Evolutionary conservation across 495 filamentous ascomycete species (phyloP), one percentile per base, ranked within the genome.

Genomic region (Extremus antarcticus): DNA sequence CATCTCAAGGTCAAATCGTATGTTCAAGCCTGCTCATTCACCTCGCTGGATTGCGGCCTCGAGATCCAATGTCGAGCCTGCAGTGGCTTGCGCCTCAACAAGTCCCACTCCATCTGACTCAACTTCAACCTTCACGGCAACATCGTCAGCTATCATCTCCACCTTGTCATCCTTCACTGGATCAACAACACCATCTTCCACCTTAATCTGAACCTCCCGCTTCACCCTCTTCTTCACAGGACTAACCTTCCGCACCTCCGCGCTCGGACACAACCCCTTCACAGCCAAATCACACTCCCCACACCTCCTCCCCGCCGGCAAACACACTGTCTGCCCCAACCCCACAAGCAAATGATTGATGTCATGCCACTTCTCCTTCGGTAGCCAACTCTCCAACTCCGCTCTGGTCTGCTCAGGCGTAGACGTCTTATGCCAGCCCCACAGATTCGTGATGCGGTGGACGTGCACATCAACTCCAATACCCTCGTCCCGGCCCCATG

Each of bases 321-420:
- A 66, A 70, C 92, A 95, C 3, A 90, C 81, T 9, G 83, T 85
- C 78, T 95, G 91, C 1, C 91, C 91, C 56, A 95, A 78, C 0
- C 91, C 91, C 43, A 97, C 91, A 48, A 97, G 75, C 67, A 96
- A 69, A 71, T 86, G 83, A 65, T 96, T 96, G 64, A 96, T 94
- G 70, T 94, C 89, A 69, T 89, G 87, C 91, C 92, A 95, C 64
- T 80, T 81, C 21, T 95, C 89, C 57, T 70, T 75, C 8, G 91
- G 90, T 57, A 96, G 70, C 90, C 91, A 97, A 0, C 74, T 73
- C 75, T 97, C 78, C 55, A 98, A 68, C 32, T 83, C 80, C 39
- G 72, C 64, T 32, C 92, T 76, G 24, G 92, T 96, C 62, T 89
- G 87, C 72, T 96, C 91, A 0, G 91, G 91, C 8, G 70, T 85